Percentiles rank a stretch among this genome's conserved stretches.
phyloP scores from a whole-genome alignment of 495 filamentous ascomycete genomes.

The Clavariopsis aquatica region DNA sequence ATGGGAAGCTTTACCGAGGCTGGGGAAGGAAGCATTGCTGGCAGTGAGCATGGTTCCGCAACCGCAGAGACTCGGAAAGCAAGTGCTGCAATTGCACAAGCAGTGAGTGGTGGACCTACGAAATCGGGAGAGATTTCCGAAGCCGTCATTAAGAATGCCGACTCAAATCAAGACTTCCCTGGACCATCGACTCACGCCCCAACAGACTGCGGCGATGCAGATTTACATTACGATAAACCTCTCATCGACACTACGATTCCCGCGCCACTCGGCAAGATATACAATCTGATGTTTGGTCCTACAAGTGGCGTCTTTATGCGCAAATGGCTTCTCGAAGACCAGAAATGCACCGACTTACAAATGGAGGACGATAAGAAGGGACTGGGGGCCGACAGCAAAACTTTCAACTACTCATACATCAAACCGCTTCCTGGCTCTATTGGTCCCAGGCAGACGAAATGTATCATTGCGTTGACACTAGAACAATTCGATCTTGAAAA shows the following conservation, averaged over 20 bases:
- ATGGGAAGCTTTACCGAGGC: conserved; percentile 61
- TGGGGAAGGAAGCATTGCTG: conserved; percentile 60
- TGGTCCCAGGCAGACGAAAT: conserved; percentile 94
- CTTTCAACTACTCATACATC: conserved; percentile 81
- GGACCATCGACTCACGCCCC: conserved; percentile 80
- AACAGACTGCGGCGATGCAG: conserved; percentile 77
- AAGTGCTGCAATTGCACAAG: conserved; percentile 58
- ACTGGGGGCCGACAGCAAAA: conserved; percentile 69
- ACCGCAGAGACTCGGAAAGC: conserved; percentile 64
- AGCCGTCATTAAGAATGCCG: conserved; percentile 54
- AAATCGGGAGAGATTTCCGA: conserved; percentile 59
- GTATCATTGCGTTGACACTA: conserved; percentile 79
- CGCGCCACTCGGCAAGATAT: conserved; percentile 90
- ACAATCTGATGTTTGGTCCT: conserved; percentile 81
- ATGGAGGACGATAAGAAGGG: conserved; percentile 80
- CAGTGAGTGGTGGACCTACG: conserved; percentile 38
- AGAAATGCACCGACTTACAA: conserved; percentile 83
- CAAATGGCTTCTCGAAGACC: conserved; percentile 81
- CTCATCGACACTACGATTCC: conserved; percentile 83
- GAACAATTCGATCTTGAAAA: conserved; percentile 86
- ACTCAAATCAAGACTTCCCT: conserved; percentile 69
- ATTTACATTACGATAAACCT: conserved; percentile 77
- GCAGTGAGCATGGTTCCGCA: conserved; percentile 59
- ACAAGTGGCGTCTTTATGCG: conserved; percentile 75
- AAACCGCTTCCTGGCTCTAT: conserved; percentile 83